Conservation (phyloP, 164 flowering plant species). For the Nelumbo lutea region DNA sequence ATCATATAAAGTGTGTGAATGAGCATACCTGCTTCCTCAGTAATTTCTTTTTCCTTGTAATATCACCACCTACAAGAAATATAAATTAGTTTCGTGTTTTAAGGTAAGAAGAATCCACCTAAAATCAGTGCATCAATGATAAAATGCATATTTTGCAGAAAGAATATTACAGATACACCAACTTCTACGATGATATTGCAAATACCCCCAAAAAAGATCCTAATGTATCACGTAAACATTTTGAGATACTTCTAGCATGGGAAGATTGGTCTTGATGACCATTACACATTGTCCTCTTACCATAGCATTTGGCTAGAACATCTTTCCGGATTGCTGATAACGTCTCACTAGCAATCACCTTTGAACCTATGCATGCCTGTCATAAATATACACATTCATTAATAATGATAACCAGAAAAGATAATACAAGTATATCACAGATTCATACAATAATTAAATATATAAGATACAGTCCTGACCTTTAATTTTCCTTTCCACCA, state of each 20-base stretch:
- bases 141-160: not conserved
- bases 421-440: not conserved
- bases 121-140: not conserved
- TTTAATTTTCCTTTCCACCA: too few species aligned
- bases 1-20: not conserved
- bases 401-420: not conserved
- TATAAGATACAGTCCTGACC: not conserved
- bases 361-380: conserved; percentile 93
- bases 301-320: conserved; percentile 92
- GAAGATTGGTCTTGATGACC: not conserved
- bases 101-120: not conserved
- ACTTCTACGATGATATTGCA: not conserved
- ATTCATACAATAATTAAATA: not conserved
- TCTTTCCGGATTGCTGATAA: conserved; percentile 93
- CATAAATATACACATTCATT: conserved; percentile 7
- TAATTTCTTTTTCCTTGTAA: conserved; percentile 88
- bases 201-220: too few species aligned
- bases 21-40: conserved; percentile 79
- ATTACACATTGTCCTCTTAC: conserved; percentile 32
- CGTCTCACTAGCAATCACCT: conserved; percentile 93
- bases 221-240: too few species aligned
- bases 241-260: too few species aligned
- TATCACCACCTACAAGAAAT: conserved; percentile 80
- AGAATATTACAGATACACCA: not conserved
- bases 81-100: not conserved